A percentile compares a stretch with the other conserved stretches of the same genome.
Evolutionary conservation across 1,284 basidiomycete genomes (phyloP).

Genomic region (Xerocomus cyaneibrunnescens): DNA sequence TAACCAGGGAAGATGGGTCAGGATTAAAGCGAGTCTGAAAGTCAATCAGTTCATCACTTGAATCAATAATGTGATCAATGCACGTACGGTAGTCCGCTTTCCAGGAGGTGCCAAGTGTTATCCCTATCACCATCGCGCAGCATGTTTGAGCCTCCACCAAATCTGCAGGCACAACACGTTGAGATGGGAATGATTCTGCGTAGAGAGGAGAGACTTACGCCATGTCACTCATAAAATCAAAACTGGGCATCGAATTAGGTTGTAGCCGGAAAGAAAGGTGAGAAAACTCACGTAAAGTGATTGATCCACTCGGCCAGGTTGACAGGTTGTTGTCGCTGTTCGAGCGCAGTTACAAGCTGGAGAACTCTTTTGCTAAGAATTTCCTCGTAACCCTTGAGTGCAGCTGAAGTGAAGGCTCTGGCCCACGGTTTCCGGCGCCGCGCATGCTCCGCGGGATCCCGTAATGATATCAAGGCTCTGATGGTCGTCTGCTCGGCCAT

Average conservation of each 20-base stretch:
- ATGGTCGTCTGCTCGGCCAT: conserved; percentile 29
- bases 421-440: conserved; percentile 54
- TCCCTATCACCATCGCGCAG: conserved; percentile 41
- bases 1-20: conserved; percentile 47
- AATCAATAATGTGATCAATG: neutral
- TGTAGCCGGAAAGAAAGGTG: conserved; percentile 11
- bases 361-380: conserved; percentile 40
- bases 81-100: conserved; percentile 41
- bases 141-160: conserved; percentile 49
- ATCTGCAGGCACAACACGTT: conserved; percentile 36
- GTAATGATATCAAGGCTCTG: conserved; percentile 34
- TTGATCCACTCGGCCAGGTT: conserved; percentile 48
- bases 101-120: conserved; percentile 38
- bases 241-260: conserved; percentile 36
- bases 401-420: conserved; percentile 46
- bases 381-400: conserved; percentile 52
- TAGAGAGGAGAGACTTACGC: conserved; percentile 42
- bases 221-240: conserved; percentile 64
- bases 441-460: conserved; percentile 42
- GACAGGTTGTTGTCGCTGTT: conserved; percentile 33
- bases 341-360: conserved; percentile 42
- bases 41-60: conserved; percentile 1
- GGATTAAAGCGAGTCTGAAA: conserved; percentile 36
- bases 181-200: conserved; percentile 5
- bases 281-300: conserved; percentile 49